phyloP scores from a whole-genome alignment of 2,329 filamentous ascomycete genomes.

The Blastomyces gilchristii region DNA sequence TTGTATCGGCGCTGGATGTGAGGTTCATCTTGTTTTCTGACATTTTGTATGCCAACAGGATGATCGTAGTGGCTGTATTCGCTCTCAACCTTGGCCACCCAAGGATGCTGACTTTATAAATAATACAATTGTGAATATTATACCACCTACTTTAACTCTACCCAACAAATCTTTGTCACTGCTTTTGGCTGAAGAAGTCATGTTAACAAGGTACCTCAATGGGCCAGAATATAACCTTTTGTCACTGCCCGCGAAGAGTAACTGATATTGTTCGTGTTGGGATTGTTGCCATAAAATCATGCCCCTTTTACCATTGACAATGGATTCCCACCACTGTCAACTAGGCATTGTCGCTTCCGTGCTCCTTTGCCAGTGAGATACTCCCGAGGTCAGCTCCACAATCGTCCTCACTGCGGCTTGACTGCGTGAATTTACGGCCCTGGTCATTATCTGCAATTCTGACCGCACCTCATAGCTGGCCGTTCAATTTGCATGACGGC shows the following conservation, averaged over 20 bases:
- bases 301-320: not conserved
- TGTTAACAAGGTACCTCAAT: not conserved
- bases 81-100: slow-evolving; percentile 8
- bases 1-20: not conserved
- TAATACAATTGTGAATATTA: not conserved
- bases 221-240: not conserved
- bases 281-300: not conserved
- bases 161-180: not conserved
- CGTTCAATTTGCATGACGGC: not conserved
- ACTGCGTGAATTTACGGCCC: not conserved
- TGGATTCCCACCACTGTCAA: not conserved
- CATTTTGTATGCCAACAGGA: not conserved
- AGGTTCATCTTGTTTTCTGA: not conserved
- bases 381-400: not conserved
- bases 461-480: not conserved
- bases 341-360: not conserved
- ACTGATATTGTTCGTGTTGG: not conserved
- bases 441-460: not conserved
- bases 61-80: slow-evolving; percentile 5
- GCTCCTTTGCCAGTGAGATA: not conserved
- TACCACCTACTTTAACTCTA: not conserved
- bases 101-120: slow-evolving; percentile 1
- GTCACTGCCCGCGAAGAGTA: not conserved
- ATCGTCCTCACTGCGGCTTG: not conserved
- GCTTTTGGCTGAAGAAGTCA: not conserved